Conservation (phyloP, 2,329 filamentous ascomycete species). For the Colletotrichum costaricense region DNA sequence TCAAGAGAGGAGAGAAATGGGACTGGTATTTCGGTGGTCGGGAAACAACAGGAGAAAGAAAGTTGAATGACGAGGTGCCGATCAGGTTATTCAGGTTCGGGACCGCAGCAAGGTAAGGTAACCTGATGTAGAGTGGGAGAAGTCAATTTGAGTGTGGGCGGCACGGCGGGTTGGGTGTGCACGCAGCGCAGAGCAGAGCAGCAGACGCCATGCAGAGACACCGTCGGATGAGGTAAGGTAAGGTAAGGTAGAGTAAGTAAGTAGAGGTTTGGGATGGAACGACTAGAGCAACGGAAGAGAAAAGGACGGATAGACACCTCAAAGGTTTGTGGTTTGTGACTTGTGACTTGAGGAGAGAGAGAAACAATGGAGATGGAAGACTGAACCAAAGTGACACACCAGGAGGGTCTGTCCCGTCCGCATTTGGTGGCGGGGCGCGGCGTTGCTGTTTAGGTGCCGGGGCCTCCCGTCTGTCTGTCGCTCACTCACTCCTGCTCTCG, state of each 20-base stretch:
- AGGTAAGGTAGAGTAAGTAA: not conserved
- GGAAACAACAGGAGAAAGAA: not conserved
- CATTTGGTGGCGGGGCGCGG: slow-evolving; percentile 12
- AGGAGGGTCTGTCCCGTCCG: not conserved
- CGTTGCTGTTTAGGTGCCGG: slow-evolving; percentile 16
- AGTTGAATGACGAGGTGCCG: slow-evolving; percentile 11
- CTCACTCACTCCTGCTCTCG: too few species aligned
- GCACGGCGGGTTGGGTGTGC: not conserved
- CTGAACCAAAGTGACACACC: too few species aligned
- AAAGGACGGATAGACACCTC: not conserved
- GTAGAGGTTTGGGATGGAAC: not conserved
- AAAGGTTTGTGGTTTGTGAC: too few species aligned
- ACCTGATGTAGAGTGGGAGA: not conserved
- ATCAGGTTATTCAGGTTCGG: slow-evolving; percentile 5
- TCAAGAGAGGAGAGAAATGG: not conserved
- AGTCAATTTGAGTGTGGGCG: not conserved
- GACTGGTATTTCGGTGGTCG: not conserved
- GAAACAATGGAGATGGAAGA: not conserved
- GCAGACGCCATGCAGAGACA: slow-evolving; percentile 20
- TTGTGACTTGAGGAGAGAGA: not conserved
- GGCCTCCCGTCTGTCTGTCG: not conserved
- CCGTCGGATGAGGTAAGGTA: not conserved
- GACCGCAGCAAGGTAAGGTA: not conserved
- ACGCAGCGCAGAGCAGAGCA: slow-evolving; percentile 22
- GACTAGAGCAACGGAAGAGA: not conserved